These are phyloP conservation scores for Scheffersomyces coipomensis DNA, from an alignment of 805 yeast genomes.

Conservation along the genomic window DNA sequence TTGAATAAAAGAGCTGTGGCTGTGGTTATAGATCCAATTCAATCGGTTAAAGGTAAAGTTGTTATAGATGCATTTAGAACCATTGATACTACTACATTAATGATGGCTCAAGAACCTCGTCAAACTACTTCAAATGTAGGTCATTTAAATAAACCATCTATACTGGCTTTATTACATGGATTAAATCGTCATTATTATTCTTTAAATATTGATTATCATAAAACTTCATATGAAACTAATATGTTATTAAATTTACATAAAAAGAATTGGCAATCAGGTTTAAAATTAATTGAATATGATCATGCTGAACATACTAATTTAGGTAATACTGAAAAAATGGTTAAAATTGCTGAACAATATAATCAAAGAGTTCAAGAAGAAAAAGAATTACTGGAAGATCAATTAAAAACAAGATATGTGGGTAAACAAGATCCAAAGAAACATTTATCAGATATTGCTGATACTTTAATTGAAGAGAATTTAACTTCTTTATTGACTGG, in stretches of 20 bases:
- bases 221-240: conserved; percentile 86
- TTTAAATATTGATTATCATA: conserved; percentile 88
- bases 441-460: conserved; percentile 89
- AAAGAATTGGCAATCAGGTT: conserved; percentile 93
- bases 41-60: conserved; percentile 97
- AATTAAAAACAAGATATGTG: conserved; percentile 91
- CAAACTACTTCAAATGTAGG: conserved; percentile 97
- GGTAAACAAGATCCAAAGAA: conserved; percentile 99
- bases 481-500: conserved; percentile 85
- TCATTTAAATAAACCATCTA: conserved; percentile 90
- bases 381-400: conserved; percentile 81
- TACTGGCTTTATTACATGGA: conserved; percentile 96
- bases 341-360: conserved; percentile 85
- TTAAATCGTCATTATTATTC: conserved; percentile 96
- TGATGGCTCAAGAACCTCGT: conserved; percentile 97
- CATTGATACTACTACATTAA: conserved; percentile 79
- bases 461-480: conserved; percentile 82
- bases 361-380: conserved; percentile 91
- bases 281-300: conserved; percentile 73
- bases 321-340: conserved; percentile 73
- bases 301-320: conserved; percentile 74
- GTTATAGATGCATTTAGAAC: conserved; percentile 98
- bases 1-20: conserved; percentile 95
- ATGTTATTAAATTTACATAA: conserved; percentile 94
- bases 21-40: conserved; percentile 97